These are phyloP conservation scores for Hypoxylon sp. DNA, from an alignment of 2,329 filamentous ascomycete species.

Conservation along the genomic window DNA sequence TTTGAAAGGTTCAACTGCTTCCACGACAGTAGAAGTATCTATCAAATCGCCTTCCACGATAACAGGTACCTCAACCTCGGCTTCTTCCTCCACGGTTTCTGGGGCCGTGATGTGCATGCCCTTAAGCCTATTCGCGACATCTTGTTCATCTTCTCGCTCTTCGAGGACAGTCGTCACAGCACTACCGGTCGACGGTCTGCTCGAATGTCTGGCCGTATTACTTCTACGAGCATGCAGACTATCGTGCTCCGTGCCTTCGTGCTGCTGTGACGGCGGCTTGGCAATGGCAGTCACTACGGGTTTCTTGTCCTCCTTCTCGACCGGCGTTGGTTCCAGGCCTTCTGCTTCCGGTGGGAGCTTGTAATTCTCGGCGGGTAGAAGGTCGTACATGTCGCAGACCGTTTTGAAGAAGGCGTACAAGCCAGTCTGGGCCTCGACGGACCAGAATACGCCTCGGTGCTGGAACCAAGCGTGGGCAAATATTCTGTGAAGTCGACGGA, in stretches of 20 bases:
- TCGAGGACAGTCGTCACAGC: constrained; percentile 84
- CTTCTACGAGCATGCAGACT: constrained; percentile 61
- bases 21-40: constrained; percentile 34
- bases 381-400: constrained; percentile 89
- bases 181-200: constrained; percentile 81
- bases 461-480: constrained; percentile 99
- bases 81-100: constrained; percentile 68
- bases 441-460: constrained; percentile 94
- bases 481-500: constrained; percentile 91
- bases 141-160: constrained; percentile 76
- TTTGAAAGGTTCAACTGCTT: constrained; percentile 31
- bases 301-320: constrained; percentile 54
- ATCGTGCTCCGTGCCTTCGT: constrained; percentile 51
- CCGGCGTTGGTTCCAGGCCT: constrained; percentile 68
- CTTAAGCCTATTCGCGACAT: constrained; percentile 56
- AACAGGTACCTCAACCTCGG: constrained; percentile 50
- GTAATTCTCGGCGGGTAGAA: constrained; percentile 93
- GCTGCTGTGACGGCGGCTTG: constrained; percentile 41
- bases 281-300: constrained; percentile 49
- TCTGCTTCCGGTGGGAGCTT: constrained; percentile 94
- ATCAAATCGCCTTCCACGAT: constrained; percentile 51
- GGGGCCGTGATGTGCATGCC: constrained; percentile 57
- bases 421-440: constrained; percentile 88
- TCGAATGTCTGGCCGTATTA: constrained; percentile 83
- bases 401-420: constrained; percentile 97